Conservation (phyloP, 78 protist species). For the Dictyostelium purpureum region DNA sequence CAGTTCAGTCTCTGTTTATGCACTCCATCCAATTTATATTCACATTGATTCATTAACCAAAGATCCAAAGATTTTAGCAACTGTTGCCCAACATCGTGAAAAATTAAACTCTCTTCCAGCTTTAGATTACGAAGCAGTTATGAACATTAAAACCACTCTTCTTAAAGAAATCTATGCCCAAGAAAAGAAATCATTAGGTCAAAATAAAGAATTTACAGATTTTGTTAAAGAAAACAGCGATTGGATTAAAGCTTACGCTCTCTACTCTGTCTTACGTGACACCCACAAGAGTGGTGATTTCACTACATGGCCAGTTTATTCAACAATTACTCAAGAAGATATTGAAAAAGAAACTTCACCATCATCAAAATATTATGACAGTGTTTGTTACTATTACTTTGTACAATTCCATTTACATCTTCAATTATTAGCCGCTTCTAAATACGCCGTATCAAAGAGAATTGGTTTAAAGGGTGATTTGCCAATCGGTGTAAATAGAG, state of each 20-base stretch:
- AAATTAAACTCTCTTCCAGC: conserved; percentile 57
- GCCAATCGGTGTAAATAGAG: conserved; percentile 91
- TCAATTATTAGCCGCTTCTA: conserved; percentile 83
- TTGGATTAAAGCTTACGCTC: conserved; percentile 90
- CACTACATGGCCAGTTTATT: conserved; percentile 71
- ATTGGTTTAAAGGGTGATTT: conserved; percentile 94
- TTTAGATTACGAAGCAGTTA: conserved; percentile 81
- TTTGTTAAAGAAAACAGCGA: conserved; percentile 41
- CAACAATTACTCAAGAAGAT: not conserved
- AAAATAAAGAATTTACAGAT: conserved; percentile 12
- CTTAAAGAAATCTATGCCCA: conserved; percentile 12
- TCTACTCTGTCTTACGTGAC: conserved; percentile 79
- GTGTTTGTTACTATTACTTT: conserved; percentile 76
- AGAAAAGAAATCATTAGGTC: not conserved
- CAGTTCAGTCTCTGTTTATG: conserved; percentile 82
- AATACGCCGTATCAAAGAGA: conserved; percentile 55
- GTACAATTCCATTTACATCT: conserved; percentile 87
- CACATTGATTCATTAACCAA: conserved; percentile 43
- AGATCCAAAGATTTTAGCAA: conserved; percentile 1
- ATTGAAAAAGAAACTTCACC: conserved; percentile 30
- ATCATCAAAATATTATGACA: conserved; percentile 50
- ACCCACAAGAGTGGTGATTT: conserved; percentile 68
- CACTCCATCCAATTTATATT: conserved; percentile 90
- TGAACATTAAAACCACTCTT: conserved; percentile 11
- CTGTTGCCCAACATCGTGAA: not conserved